Percentiles rank a stretch among this genome's conserved stretches.
Conservation (phyloP, 306 rosid species). For the Prunus mira region DNA sequence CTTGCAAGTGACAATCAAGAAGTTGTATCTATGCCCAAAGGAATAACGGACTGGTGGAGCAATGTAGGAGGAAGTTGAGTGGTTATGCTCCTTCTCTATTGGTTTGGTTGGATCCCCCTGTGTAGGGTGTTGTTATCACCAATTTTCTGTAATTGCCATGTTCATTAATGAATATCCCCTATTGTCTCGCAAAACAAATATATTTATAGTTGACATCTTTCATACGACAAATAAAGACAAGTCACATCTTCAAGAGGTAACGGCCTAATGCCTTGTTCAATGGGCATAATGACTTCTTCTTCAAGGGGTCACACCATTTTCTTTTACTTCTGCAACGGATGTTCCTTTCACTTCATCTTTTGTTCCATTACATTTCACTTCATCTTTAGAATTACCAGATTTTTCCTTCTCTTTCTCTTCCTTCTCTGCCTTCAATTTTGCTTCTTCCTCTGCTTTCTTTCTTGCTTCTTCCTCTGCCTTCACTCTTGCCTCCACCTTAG, state of each 20-base stretch:
- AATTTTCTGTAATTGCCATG: too few relatives aligned
- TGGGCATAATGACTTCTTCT: background rate
- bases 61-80: too few relatives aligned
- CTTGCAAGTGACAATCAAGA: too few relatives aligned
- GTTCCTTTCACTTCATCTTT: conserved; percentile 15
- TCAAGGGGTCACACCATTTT: background rate
- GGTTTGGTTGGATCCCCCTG: too few relatives aligned
- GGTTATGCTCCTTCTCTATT: too few relatives aligned
- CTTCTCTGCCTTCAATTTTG: conserved; percentile 1
- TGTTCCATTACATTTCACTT: conserved; percentile 18
- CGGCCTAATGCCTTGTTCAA: background rate
- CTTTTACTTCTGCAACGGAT: background rate
- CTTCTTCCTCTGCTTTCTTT: conserved; percentile 14
- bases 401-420: background rate
- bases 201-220: too few relatives aligned
- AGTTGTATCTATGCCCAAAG: too few relatives aligned
- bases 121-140: too few relatives aligned
- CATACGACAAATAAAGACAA: background rate
- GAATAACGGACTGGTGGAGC: too few relatives aligned
- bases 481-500: conserved; percentile 37
- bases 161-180: too few relatives aligned
- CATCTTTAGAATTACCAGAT: background rate
- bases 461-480: conserved; percentile 25
- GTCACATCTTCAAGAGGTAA: background rate
- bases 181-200: too few relatives aligned